phyloP scores from a whole-genome alignment of 78 protist genomes.

The Bodo saltans region DNA sequence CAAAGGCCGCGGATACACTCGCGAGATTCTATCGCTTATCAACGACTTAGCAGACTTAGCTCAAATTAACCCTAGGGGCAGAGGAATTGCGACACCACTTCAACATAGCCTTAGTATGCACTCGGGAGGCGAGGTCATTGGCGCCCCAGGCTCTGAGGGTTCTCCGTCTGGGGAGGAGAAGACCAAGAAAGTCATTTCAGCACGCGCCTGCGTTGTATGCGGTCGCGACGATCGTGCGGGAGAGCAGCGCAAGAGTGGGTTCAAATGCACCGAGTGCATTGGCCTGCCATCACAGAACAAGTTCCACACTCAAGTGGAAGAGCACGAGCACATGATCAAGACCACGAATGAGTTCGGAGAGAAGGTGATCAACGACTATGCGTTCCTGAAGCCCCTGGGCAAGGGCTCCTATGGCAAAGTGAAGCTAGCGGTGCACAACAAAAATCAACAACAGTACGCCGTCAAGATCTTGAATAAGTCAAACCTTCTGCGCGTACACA shows the following conservation, averaged over 20 bases:
- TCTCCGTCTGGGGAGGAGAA: too few species aligned
- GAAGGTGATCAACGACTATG: constrained; percentile 31
- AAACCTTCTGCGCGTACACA: background rate
- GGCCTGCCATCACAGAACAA: background rate
- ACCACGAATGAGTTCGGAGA: constrained; percentile 23
- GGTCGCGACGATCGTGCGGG: background rate
- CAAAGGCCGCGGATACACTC: too few species aligned
- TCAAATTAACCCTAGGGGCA: too few species aligned
- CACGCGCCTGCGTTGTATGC: background rate
- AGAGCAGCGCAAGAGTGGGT: background rate
- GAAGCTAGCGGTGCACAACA: constrained; percentile 7
- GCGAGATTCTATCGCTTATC: too few species aligned
- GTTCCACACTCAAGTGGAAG: background rate
- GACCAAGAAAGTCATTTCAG: too few species aligned
- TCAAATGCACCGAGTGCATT: background rate
- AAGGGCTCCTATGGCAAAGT: constrained; percentile 37
- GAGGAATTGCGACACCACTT: too few species aligned
- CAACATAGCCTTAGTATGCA: too few species aligned
- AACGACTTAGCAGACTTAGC: too few species aligned
- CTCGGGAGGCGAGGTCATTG: too few species aligned
- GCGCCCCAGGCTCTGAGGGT: too few species aligned
- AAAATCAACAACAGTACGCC: constrained; percentile 15
- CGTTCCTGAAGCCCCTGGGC: constrained; percentile 11
- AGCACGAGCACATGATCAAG: constrained; percentile 26
- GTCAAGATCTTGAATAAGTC: constrained; percentile 20